Base-by-base conservation (phyloP, 371 early-diverging fungal species). In the Lichtheimia ornata region DNA sequence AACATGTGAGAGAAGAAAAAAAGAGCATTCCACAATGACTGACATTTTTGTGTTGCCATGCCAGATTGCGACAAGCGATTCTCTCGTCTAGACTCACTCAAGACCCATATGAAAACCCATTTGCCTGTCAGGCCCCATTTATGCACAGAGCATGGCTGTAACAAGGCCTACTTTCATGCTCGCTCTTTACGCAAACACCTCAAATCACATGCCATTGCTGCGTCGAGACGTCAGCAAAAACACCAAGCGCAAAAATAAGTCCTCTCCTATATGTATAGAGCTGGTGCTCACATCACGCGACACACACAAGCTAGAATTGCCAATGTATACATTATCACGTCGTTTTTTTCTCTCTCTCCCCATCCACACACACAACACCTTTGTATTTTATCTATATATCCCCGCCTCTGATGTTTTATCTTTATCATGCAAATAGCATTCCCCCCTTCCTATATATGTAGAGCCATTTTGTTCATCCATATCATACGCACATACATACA, bases 51-150 rank as follows among this genome's bases (percentile, higher is more conserved):
- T 40, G 43, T 56, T 62, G n/a, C 53, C 70, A 67, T 53, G n/a
- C 43, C 43, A 56, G 84, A 72, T 6, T 94, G 94, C 69, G 85
- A 80, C 25, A 94, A 94, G 63, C 81, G 82, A 51, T 94, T 94
- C 63, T 88, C 91, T 6, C 77, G 94, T 42, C 90, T 88, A 57
- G 94, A 94, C 69, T 92, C 91, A 2, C 76, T 94, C 44, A 88
- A 63, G 13, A 68, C 69, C 13, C 96, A 96, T 62, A 81, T 90
- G 54, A 92, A 92, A 71, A 94, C 94, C 1, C 95, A 95, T 70
- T 88, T 89, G 14, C 87, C 84, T 51, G 67, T 86, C 52, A 82
- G 88, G 50, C 92, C 92, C 0, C 88, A 77, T 64, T 68, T 79
- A 20, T 92, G 92, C 61, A 59, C 76, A 15, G 62, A 82, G n/a